A percentile compares a stretch with the other conserved stretches of the same genome.
These are phyloP conservation scores for Plasmopara halstedii DNA, from an alignment of 352 stramenopile species.

Conservation along the genomic window DNA sequence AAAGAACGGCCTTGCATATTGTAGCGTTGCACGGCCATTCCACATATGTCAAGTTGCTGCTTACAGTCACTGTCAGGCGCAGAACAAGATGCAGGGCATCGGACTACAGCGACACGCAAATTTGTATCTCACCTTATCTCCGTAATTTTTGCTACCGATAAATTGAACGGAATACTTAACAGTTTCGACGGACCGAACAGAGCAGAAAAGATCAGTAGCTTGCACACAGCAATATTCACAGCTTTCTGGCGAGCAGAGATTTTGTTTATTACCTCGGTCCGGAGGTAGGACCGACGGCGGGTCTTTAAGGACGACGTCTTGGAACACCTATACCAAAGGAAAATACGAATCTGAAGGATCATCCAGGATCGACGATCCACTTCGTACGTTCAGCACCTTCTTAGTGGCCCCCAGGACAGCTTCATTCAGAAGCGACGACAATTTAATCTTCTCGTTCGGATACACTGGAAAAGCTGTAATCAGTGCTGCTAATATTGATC, in stretches of 20 bases:
- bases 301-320: too few relatives aligned
- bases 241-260: constrained; percentile 44
- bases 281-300: too few relatives aligned
- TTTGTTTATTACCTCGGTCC: too few relatives aligned
- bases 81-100: too few relatives aligned
- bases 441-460: too few relatives aligned
- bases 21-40: constrained; percentile 35
- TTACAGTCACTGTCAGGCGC: constrained; percentile 17
- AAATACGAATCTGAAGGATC: too few relatives aligned
- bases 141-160: constrained; percentile 32
- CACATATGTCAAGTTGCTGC: constrained; percentile 29
- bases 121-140: constrained; percentile 53
- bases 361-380: too few relatives aligned
- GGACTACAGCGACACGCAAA: too few relatives aligned
- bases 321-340: too few relatives aligned
- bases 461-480: constrained; percentile 36
- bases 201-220: constrained; percentile 28
- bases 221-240: constrained; percentile 60
- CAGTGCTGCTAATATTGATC: constrained; percentile 40
- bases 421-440: too few relatives aligned
- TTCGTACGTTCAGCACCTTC: too few relatives aligned
- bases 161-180: constrained; percentile 31
- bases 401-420: too few relatives aligned
- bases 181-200: constrained; percentile 35
- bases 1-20: constrained; percentile 43